phyloP scores from a whole-genome alignment of 768 basidiomycete genomes.

The Panaeolus cyanescens region DNA sequence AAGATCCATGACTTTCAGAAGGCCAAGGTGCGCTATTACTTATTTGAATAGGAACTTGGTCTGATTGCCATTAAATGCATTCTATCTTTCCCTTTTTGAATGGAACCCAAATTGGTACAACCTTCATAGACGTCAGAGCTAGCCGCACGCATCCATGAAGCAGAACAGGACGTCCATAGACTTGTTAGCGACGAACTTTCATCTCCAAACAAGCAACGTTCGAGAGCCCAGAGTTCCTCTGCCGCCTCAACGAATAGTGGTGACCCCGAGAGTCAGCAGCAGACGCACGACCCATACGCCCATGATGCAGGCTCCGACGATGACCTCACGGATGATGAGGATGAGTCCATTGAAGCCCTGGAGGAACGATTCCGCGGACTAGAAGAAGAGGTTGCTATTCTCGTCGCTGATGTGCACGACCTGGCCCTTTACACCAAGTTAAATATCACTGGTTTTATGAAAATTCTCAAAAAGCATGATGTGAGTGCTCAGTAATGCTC shows the following conservation, averaged over 20 bases:
- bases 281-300: conserved; percentile 36
- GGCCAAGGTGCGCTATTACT: conserved; percentile 58
- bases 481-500: conserved; percentile 40
- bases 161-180: conserved; percentile 78
- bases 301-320: conserved; percentile 76
- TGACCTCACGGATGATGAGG: conserved; percentile 50
- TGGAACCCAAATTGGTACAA: background rate
- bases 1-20: conserved; percentile 96
- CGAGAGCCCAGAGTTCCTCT: conserved; percentile 17
- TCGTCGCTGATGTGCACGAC: conserved; percentile 93
- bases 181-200: conserved; percentile 64
- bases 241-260: conserved; percentile 19
- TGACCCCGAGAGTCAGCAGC: conserved; percentile 62
- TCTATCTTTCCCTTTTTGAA: background rate
- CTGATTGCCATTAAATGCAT: background rate
- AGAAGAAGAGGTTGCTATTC: conserved; percentile 92
- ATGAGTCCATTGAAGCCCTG: conserved; percentile 69
- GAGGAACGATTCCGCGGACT: conserved; percentile 86
- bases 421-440: conserved; percentile 92
- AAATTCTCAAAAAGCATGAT: conserved; percentile 99
- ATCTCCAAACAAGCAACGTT: conserved; percentile 11
- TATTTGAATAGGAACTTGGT: background rate
- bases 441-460: conserved; percentile 98
- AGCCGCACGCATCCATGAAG: conserved; percentile 75
- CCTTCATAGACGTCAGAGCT: conserved; percentile 75